These are phyloP conservation scores for Trichosanthes truncata DNA, from an alignment of 306 rosid genomes.

Conservation along the genomic window DNA sequence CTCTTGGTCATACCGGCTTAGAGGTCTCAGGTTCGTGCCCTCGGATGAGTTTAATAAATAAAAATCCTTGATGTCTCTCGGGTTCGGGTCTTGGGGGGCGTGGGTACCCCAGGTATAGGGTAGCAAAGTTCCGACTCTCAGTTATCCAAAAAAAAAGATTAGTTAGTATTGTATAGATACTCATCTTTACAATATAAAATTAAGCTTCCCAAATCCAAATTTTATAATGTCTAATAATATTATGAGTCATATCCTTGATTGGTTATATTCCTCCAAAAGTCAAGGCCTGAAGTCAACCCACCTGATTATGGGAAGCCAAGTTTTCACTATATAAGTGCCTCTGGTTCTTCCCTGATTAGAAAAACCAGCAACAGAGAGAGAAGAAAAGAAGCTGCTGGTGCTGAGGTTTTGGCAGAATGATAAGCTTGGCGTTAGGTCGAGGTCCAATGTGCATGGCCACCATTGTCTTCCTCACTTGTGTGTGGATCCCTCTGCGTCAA, in stretches of 20 bases:
- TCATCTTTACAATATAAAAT: not conserved
- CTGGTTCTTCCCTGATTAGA: not conserved
- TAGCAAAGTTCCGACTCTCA: too few species aligned
- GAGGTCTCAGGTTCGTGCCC: too few species aligned
- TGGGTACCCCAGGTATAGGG: too few species aligned
- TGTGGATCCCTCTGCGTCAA: slow-evolving; percentile 48
- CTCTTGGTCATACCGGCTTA: too few species aligned
- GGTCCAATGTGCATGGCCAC: slow-evolving; percentile 35
- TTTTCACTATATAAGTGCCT: not conserved
- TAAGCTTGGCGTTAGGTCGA: slow-evolving; percentile 28
- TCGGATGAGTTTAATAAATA: too few species aligned
- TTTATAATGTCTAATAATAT: not conserved
- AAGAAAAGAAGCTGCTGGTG: not conserved
- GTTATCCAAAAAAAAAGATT: too few species aligned
- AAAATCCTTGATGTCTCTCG: too few species aligned
- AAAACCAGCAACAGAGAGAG: not conserved
- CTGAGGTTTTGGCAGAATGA: slow-evolving; percentile 27
- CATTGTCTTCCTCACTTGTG: slow-evolving; percentile 48
- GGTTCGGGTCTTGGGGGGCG: too few species aligned
- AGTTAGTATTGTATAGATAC: not conserved
- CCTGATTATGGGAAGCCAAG: not conserved
- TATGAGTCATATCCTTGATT: slow-evolving; percentile 1
- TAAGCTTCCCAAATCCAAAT: not conserved
- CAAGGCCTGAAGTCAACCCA: slow-evolving; percentile 11
- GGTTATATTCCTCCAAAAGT: slow-evolving; percentile 3